Evolutionary conservation across 1,139 yeast species (phyloP), one percentile per base, ranked within the genome.

Genomic region (Citeromyces hawaiiensis): DNA sequence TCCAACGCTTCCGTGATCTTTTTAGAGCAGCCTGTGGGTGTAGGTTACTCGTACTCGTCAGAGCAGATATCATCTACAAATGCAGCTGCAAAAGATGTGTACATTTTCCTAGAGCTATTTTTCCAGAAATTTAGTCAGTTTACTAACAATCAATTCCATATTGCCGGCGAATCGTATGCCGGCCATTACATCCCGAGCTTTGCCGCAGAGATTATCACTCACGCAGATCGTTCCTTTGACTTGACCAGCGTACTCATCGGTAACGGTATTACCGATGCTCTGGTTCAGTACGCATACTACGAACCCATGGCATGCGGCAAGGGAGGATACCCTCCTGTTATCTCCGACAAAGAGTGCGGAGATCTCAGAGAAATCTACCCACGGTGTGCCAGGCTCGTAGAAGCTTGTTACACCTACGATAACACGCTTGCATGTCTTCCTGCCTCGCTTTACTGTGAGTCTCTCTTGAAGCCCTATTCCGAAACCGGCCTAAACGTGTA

Each of bases 121-220:
- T 83, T 78, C 62, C 73, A 78, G 51, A 77, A 78, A 51, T 81
- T 82, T 64, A 81, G 83, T 13, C 67, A 78, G 46, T 78, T 75
- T 52, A 47, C 60, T 36, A 48, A 57, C n/a, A 67, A 71, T 47
- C 68, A 68, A 36, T 83, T 83, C 71, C 94, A 83, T 57, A 78
- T 85, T 56, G 76, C 94, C 40, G 94, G 94, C 44, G 94, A 85
- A 59, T 80, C 91, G 10, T 85, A 83, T 52, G 94, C 86, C 32
- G 95, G 94, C 36, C 94, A 83, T 58, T 83, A 83, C 56, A 76
- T 83, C 47, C 95, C 95, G 21, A 74, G 69, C 19, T 76, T 85
- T 57, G 91, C 91, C 14, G 63, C 71, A 38, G 93, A 82, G 54
- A 82, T 85, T 45, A 59, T 81, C 44, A 65, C 62, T 46, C 76